phyloP scores from a whole-genome alignment of 139 green algal genomes.

The Chlamydomonas schloesseri region DNA sequence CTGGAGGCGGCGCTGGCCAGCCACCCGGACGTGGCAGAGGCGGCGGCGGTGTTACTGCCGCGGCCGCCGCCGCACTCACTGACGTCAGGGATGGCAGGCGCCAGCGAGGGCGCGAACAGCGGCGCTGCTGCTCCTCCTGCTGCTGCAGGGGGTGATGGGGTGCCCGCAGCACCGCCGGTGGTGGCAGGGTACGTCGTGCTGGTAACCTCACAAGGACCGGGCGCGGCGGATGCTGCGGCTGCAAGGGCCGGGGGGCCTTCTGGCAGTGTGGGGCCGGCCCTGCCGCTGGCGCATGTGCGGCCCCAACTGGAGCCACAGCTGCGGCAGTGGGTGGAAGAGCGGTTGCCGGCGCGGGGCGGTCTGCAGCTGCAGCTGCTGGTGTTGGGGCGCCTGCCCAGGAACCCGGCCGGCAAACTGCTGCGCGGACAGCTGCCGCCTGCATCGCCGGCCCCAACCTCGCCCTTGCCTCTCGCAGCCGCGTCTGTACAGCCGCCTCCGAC shows the following conservation, averaged over 20 bases:
- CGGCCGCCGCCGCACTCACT: no score
- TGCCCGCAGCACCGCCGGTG: no score
- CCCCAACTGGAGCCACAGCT: not conserved
- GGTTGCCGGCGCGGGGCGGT: not conserved
- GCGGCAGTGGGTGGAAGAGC: not conserved
- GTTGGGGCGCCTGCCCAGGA: constrained; percentile 33
- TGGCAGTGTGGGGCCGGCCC: not conserved
- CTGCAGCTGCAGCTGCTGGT: not conserved
- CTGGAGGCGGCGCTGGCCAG: constrained; percentile 52
- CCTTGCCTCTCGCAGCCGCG: not conserved
- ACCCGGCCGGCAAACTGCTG: constrained; percentile 39
- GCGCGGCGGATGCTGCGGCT: no score
- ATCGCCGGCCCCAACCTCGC: no score
- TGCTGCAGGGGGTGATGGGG: not conserved
- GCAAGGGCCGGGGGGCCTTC: no score
- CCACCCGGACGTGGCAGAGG: constrained; percentile 56
- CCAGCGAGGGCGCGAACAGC: no score
- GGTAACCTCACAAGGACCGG: no score
- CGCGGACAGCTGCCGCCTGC: constrained; percentile 12
- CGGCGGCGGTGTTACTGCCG: constrained; percentile 7
- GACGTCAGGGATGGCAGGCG: no score
- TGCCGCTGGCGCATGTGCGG: not conserved
- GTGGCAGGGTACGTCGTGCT: not conserved
- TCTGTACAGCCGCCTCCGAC: no score
- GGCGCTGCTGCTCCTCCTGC: not conserved